phyloP scores from a whole-genome alignment of 805 yeast species.

The Kodamaea laetipori region DNA sequence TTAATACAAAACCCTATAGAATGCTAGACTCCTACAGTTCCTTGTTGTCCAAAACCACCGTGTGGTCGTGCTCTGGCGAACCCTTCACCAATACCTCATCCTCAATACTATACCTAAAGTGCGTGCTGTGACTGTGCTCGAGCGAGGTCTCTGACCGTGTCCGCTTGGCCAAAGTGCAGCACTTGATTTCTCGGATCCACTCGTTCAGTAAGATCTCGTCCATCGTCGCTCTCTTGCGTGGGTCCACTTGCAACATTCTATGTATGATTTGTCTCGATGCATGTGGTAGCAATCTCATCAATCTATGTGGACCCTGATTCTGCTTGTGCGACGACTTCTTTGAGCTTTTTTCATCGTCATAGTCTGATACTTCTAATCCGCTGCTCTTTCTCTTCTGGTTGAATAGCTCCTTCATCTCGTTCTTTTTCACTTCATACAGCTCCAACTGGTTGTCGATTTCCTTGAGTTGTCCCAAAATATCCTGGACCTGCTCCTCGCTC shows the following conservation, averaged over 20 bases:
- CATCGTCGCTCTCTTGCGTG: conserved; percentile 62
- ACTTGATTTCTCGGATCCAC: conserved; percentile 65
- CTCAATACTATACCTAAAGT: conserved; percentile 14
- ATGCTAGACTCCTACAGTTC: conserved; percentile 4
- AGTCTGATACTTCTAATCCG: background rate
- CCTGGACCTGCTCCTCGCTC: conserved; percentile 35
- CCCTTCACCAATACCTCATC: conserved; percentile 44
- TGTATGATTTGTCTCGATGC: conserved; percentile 78
- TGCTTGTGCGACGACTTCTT: conserved; percentile 50
- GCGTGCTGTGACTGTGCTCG: conserved; percentile 1
- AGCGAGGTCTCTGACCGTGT: conserved; percentile 1
- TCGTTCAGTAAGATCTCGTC: conserved; percentile 66
- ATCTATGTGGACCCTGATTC: conserved; percentile 80
- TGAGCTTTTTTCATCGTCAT: conserved; percentile 19
- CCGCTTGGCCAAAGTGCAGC: conserved; percentile 52
- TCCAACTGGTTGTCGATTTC: conserved; percentile 40
- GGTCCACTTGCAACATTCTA: conserved; percentile 64
- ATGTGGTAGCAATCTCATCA: conserved; percentile 80
- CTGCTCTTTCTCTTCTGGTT: conserved; percentile 21
- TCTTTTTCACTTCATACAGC: conserved; percentile 37
- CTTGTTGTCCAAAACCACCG: conserved; percentile 26
- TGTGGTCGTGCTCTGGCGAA: conserved; percentile 42
- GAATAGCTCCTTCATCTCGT: conserved; percentile 36
- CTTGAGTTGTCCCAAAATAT: conserved; percentile 35
- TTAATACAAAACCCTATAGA: conserved; percentile 1